Conservation (phyloP, 495 filamentous ascomycete genomes). For the Hypoxylon fragiforme region DNA sequence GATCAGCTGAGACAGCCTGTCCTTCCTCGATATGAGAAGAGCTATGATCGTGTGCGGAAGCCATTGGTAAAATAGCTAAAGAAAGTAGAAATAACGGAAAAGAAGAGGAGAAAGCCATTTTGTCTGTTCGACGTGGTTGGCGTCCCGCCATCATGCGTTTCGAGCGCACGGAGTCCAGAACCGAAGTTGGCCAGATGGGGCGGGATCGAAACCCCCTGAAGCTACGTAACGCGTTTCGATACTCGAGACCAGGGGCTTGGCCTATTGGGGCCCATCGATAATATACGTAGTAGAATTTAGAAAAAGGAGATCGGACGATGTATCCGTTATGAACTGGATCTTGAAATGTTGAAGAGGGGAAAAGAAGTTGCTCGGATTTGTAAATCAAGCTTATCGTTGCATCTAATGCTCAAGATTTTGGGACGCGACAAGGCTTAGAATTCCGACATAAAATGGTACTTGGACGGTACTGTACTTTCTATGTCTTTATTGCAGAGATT, state of each 20-base stretch:
- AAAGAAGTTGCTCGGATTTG: too few relatives aligned
- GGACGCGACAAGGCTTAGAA: not conserved
- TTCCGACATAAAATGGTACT: not conserved
- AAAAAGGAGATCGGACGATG: constrained; percentile 6
- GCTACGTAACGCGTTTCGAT: constrained; percentile 25
- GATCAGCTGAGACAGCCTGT: constrained; percentile 72
- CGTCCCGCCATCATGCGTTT: constrained; percentile 24
- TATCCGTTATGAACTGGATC: too few relatives aligned
- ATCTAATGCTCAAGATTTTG: too few relatives aligned
- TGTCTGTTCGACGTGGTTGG: constrained; percentile 6
- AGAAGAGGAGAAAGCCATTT: constrained; percentile 20
- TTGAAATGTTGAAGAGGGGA: too few relatives aligned
- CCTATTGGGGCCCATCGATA: not conserved
- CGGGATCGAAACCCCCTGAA: constrained; percentile 23
- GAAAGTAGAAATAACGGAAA: constrained; percentile 21
- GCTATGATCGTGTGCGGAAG: constrained; percentile 73
- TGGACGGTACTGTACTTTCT: not conserved
- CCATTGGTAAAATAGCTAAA: constrained; percentile 41
- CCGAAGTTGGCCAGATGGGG: constrained; percentile 3
- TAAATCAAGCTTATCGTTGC: too few relatives aligned
- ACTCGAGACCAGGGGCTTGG: constrained; percentile 11
- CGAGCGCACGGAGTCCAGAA: constrained; percentile 7
- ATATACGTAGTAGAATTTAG: not conserved
- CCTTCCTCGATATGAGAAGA: constrained; percentile 76
- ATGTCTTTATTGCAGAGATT: not conserved